Evolutionary conservation across 192 early-diverging fungal genomes (phyloP).

Genomic region (Mortierella antarctica): DNA sequence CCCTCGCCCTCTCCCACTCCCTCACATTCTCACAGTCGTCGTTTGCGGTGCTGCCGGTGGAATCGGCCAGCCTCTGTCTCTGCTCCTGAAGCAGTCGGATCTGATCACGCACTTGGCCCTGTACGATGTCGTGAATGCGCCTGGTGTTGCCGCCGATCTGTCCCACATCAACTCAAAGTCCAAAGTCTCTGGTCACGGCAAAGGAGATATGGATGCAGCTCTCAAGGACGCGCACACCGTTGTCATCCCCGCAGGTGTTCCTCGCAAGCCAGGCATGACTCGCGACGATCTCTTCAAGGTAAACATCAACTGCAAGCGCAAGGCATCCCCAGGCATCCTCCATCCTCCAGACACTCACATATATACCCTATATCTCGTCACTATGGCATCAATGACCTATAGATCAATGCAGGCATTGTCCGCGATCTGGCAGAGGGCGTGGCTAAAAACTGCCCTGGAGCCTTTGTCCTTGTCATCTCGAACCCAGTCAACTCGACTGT

Average conservation of each 20-base stretch:
- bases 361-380: background rate
- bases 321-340: no score
- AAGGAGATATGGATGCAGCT: slow-evolving; percentile 80
- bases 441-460: slow-evolving; percentile 81
- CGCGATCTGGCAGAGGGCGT: slow-evolving; percentile 82
- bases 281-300: slow-evolving; percentile 97
- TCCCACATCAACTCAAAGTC: slow-evolving; percentile 91
- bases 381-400: background rate
- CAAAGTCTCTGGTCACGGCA: slow-evolving; percentile 82
- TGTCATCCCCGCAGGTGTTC: slow-evolving; percentile 98
- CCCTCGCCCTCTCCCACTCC: slow-evolving; percentile 30
- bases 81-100: slow-evolving; percentile 93
- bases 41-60: slow-evolving; percentile 90
- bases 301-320: background rate
- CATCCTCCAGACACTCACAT: background rate
- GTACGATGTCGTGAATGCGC: slow-evolving; percentile 96
- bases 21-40: slow-evolving; percentile 61
- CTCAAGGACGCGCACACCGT: slow-evolving; percentile 82
- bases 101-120: slow-evolving; percentile 87
- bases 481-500: slow-evolving; percentile 99
- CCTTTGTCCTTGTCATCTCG: slow-evolving; percentile 88
- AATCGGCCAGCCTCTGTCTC: slow-evolving; percentile 97
- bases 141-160: slow-evolving; percentile 96
- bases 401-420: slow-evolving; percentile 97
- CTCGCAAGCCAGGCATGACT: slow-evolving; percentile 99